These are phyloP conservation scores for Russula olivacea DNA, from an alignment of 768 basidiomycete species.

Conservation along the genomic window DNA sequence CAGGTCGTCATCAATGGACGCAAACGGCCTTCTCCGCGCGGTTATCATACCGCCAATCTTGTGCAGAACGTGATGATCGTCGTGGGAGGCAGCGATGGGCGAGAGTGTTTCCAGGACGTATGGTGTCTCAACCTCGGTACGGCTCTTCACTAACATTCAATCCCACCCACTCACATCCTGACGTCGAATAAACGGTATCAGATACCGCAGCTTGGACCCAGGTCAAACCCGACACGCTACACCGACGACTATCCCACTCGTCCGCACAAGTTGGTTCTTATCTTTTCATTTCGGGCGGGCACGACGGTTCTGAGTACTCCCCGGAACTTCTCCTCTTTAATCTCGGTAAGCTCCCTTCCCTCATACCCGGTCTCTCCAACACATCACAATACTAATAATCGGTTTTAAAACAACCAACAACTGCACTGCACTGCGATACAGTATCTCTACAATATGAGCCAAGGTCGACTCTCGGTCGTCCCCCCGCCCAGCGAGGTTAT, in stretches of 20 bases:
- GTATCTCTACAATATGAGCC: constrained; percentile 82
- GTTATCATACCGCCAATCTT: constrained; percentile 89
- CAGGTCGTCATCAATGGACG: constrained; percentile 50
- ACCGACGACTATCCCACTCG: constrained; percentile 76
- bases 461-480: constrained; percentile 58
- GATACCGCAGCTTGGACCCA: constrained; percentile 36
- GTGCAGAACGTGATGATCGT: constrained; percentile 82
- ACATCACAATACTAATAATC: not conserved
- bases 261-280: constrained; percentile 90
- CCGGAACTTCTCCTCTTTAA: constrained; percentile 79
- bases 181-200: constrained; percentile 5
- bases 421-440: constrained; percentile 29
- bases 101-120: constrained; percentile 81
- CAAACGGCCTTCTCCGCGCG: constrained; percentile 54
- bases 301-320: constrained; percentile 71
- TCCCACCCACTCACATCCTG: not conserved
- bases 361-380: not conserved
- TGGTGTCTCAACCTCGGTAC: constrained; percentile 82
- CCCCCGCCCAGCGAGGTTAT: constrained; percentile 75
- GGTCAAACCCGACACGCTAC: constrained; percentile 37
- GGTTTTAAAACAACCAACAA: not conserved
- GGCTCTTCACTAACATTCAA: constrained; percentile 27
- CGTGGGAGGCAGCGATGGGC: constrained; percentile 87
- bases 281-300: constrained; percentile 84
- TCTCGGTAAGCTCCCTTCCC: constrained; percentile 54